phyloP scores from a whole-genome alignment of 352 stramenopile species.

The Pythium myriotylum region DNA sequence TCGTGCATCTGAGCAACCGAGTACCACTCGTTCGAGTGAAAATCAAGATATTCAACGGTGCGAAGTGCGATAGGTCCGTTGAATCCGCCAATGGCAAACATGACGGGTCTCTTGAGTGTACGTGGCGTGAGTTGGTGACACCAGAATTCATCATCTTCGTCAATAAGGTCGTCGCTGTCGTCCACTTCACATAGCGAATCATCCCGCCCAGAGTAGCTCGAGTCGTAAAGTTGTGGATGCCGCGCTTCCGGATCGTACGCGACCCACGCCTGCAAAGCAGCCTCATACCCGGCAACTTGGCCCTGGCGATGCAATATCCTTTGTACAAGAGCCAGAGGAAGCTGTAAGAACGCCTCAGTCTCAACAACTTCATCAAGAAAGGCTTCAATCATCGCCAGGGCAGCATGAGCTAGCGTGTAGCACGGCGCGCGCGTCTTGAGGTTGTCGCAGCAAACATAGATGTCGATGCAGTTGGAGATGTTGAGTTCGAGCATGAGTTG shows the following conservation, averaged over 20 bases:
- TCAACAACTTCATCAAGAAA: conserved; percentile 60
- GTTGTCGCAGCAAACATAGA: conserved; percentile 66
- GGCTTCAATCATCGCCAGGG: conserved; percentile 62
- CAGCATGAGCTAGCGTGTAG: conserved; percentile 52
- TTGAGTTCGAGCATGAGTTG: conserved; percentile 74
- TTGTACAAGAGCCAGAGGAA: conserved; percentile 43
- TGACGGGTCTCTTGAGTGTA: conserved; percentile 41
- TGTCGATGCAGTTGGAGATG: conserved; percentile 71
- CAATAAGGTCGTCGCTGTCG: conserved; percentile 3
- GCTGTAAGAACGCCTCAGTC: conserved; percentile 59
- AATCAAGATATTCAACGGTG: conserved; percentile 70
- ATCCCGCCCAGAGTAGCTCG: conserved; percentile 13
- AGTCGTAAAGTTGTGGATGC: conserved; percentile 33
- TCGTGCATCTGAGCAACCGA: conserved; percentile 50
- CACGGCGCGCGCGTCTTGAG: conserved; percentile 57
- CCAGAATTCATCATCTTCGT: conserved; percentile 17
- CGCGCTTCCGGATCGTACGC: conserved; percentile 45
- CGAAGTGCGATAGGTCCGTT: conserved; percentile 59
- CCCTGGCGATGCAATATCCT: conserved; percentile 47
- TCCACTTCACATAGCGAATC: conserved; percentile 5
- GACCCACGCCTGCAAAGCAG: conserved; percentile 52
- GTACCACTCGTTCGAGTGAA: conserved; percentile 62
- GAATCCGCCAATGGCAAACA: conserved; percentile 74
- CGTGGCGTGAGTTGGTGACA: conserved; percentile 4
- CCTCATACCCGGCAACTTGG: conserved; percentile 34